Evolutionary conservation across 2,329 filamentous ascomycete species (phyloP).

Genomic region (Magnaporthiopsis rhizophila): DNA sequence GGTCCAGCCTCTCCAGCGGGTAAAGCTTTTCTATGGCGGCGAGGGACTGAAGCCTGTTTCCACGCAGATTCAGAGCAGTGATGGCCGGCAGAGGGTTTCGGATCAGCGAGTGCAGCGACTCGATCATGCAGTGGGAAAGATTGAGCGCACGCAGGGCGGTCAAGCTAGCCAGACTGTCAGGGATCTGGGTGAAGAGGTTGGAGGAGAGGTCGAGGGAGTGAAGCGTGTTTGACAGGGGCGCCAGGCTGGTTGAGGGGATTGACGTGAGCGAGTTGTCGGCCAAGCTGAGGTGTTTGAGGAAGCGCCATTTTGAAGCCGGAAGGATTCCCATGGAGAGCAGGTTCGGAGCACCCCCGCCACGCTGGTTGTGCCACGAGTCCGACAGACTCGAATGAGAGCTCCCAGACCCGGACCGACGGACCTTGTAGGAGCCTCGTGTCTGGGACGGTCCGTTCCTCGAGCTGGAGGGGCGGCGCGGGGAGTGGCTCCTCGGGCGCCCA

Average conservation of each 20-base stretch:
- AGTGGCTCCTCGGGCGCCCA: conserved; percentile 63
- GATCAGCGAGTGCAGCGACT: conserved; percentile 79
- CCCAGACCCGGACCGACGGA: conserved; percentile 80
- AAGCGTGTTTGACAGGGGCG: conserved; percentile 77
- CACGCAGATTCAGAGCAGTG: conserved; percentile 82
- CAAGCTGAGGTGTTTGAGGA: conserved; percentile 83
- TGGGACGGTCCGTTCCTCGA: conserved; percentile 66
- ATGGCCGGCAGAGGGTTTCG: conserved; percentile 87
- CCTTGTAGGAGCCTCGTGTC: conserved; percentile 61
- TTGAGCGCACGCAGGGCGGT: conserved; percentile 88
- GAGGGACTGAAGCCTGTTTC: conserved; percentile 78
- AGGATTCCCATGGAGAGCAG: conserved; percentile 63
- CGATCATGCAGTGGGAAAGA: conserved; percentile 95
- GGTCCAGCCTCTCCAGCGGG: conserved; percentile 80
- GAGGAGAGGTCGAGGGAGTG: conserved; percentile 88
- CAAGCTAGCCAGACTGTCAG: conserved; percentile 79
- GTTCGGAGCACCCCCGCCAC: conserved; percentile 64
- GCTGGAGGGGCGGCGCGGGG: conserved; percentile 67
- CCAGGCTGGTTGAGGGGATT: conserved; percentile 66
- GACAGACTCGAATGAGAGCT: conserved; percentile 80
- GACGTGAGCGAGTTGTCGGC: conserved; percentile 85
- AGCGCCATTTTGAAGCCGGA: conserved; percentile 86
- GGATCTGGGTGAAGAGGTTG: conserved; percentile 90
- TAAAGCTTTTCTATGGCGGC: conserved; percentile 84
- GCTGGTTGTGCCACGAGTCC: conserved; percentile 55